Evolutionary conservation across 2,329 filamentous ascomycete genomes (phyloP), one percentile per base, ranked within the genome.

Genomic region (Teratosphaeria nubilosa): DNA sequence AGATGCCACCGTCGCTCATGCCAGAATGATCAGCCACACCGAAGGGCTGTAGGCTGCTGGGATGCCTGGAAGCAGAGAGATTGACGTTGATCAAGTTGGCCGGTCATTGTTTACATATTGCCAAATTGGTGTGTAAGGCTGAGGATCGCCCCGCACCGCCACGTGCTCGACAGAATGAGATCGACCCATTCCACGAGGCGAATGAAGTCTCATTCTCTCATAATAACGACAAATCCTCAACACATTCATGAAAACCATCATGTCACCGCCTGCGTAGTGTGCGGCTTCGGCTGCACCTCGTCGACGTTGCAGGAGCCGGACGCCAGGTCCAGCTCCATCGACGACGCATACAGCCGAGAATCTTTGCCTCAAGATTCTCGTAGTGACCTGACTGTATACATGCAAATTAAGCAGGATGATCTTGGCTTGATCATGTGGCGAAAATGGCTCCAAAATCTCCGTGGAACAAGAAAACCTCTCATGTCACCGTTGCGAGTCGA

Each of bases 371-470:
- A 16, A 30, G 34, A n/a, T 41, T 14, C 16, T 41, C 34, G 16
- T 16, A 41, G 34, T 14, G 68, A 74, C 72, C 16, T 14, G 34
- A 14, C 5, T 3, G 13, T 41, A 41, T 14, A 41, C 34, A 41
- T 14, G 34, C 34, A 41, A 14, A n/a, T 14, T 48, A 16, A 48
- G n/a, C 73, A 57, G 52, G 56, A 59, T 59, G 61, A 61, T 62
- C 58, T 34, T 53, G 45, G 4, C 53, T 10, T 20, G 13, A 56
- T 27, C 56, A 20, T 20, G 20, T 11, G 16, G 41, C n/a, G 59
- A 54, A 56, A 61, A 78, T 78, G 76, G 76, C 76, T 66, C 75
- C 76, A 59, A 78, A 75, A 72, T 72, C 75, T 68, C 72, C 74
- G 51, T 70, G 72, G 69, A 75, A 73, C 52, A 75, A 63, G 20